Evolutionary conservation across 2,329 filamentous ascomycete genomes (phyloP).

Genomic region (Acrodontium crateriforme): DNA sequence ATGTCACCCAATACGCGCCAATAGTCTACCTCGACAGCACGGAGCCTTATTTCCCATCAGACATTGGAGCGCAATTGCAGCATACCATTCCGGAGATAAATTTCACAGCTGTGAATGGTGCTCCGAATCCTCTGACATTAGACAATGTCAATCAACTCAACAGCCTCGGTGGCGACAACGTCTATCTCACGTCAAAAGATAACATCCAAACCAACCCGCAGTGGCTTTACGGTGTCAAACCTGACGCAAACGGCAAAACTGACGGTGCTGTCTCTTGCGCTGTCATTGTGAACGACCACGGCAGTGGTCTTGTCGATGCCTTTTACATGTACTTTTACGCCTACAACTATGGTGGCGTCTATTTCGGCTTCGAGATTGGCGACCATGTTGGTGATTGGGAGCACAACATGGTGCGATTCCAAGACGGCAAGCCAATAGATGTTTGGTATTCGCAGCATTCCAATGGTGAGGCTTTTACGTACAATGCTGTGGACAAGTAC

Average conservation of each 20-base stretch:
- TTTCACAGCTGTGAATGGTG: conserved; percentile 19
- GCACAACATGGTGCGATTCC: conserved; percentile 53
- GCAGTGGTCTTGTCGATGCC: conserved; percentile 38
- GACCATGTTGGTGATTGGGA: conserved; percentile 51
- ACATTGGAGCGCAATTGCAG: conserved; percentile 27
- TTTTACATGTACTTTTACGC: conserved; percentile 50
- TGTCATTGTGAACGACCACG: conserved; percentile 46
- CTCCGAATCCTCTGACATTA: conserved; percentile 26
- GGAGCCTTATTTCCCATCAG: conserved; percentile 31
- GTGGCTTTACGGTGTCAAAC: conserved; percentile 39
- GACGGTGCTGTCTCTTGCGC: conserved; percentile 35
- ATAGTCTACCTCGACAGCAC: conserved; percentile 30
- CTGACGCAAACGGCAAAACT: conserved; percentile 38
- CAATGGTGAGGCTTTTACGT: conserved; percentile 49
- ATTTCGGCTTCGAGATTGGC: conserved; percentile 20
- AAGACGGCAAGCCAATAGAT: conserved; percentile 38
- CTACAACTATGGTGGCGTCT: conserved; percentile 40
- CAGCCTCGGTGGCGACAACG: conserved; percentile 15
- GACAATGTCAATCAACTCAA: conserved; percentile 32
- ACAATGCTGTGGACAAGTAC: conserved; percentile 39
- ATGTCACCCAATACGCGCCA: conserved; percentile 24
- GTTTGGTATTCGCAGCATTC: conserved; percentile 53
- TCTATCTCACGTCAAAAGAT: conserved; percentile 33
- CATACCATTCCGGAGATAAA: conserved; percentile 28
- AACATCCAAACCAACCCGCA: conserved; percentile 23